Evolutionary conservation across 129 eudicot species (phyloP), one percentile per base, ranked within the genome.

Genomic region (Escallonia rubra): DNA sequence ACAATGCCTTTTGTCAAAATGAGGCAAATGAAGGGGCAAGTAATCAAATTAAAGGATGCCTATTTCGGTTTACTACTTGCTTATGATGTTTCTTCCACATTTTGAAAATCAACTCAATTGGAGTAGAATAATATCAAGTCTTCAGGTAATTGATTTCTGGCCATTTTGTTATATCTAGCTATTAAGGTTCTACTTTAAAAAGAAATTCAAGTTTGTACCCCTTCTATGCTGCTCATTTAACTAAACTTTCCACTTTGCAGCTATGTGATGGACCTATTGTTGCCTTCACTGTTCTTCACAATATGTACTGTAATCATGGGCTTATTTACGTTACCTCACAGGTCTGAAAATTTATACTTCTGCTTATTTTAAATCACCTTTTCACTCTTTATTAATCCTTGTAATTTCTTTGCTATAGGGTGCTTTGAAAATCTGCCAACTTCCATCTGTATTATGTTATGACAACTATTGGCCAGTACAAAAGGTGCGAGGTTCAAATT

Each of bases 391-490:
- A 40, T 14, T 7, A 58, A 66, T 76, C 58, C 60, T 44, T 58
- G 12, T 52, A 4, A 54, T 60, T 71, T 76, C 6, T 52, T 51
- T 44, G 53, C 57, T 70, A 61, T 70, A 93, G 99, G 99, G 96
- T 57, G 78, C 91, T 12, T 78, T 93, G 71, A 93, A 93, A 76
- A 93, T 93, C 53, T 89, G 96, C 67, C 99, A 89, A 72, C 95
- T 93, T 78, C 99, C 96, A 70, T 80, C 95, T 54, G 84, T 78
- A 68, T 78, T 76, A 65, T 80, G 80, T 43, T 93, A 86, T 66
- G 99, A 93, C 80, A 93, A 89, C 65, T 80, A 82, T 82, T 93
- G 99, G 99, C 99, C 96, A 23, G 99, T 93, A 58, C 99, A 93
- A 66, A 93, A 93, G 91, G 99, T 93, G 38, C 43, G 67, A 10